Evolutionary conservation across 805 yeast genomes (phyloP).

Genomic region (Yamadazyma scolyti): DNA sequence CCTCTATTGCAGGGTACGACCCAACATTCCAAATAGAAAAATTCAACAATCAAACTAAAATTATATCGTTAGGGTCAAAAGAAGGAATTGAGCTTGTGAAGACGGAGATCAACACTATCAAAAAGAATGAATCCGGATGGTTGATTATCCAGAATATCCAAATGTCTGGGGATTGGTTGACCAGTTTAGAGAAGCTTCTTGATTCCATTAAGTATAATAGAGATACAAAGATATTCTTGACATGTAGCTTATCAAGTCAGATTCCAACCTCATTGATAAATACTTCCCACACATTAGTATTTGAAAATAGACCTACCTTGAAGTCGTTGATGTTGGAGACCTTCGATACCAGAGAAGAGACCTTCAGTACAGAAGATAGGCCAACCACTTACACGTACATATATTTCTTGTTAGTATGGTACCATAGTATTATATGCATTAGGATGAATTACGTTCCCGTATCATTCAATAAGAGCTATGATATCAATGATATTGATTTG

Average conservation of each 20-base stretch:
- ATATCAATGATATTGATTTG: conserved; percentile 73
- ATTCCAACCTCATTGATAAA: conserved; percentile 58
- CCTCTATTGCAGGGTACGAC: conserved; percentile 63
- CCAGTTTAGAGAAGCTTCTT: conserved; percentile 40
- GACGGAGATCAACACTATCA: conserved; percentile 34
- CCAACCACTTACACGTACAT: conserved; percentile 47
- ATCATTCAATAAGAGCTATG: conserved; percentile 61
- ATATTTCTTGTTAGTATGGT: conserved; percentile 62
- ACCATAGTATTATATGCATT: conserved; percentile 61
- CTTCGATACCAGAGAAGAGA: conserved; percentile 16
- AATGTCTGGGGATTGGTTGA: conserved; percentile 63
- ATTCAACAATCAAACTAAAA: conserved; percentile 27
- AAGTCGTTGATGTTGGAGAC: conserved; percentile 43
- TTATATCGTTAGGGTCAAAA: conserved; percentile 69
- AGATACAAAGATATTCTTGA: conserved; percentile 57
- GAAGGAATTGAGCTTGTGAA: conserved; percentile 60
- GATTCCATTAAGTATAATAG: conserved; percentile 22
- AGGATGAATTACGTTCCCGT: conserved; percentile 56
- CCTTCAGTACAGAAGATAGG: conserved; percentile 9
- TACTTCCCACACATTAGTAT: conserved; percentile 50
- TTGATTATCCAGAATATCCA: conserved; percentile 78
- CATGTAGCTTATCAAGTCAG: conserved; percentile 48
- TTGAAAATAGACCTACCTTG: conserved; percentile 64
- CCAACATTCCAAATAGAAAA: conserved; percentile 52
- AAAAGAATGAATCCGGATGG: conserved; percentile 51